These are phyloP conservation scores for Aquilaria agallochum DNA, from an alignment of 441 rosid species.

Conservation along the genomic window DNA sequence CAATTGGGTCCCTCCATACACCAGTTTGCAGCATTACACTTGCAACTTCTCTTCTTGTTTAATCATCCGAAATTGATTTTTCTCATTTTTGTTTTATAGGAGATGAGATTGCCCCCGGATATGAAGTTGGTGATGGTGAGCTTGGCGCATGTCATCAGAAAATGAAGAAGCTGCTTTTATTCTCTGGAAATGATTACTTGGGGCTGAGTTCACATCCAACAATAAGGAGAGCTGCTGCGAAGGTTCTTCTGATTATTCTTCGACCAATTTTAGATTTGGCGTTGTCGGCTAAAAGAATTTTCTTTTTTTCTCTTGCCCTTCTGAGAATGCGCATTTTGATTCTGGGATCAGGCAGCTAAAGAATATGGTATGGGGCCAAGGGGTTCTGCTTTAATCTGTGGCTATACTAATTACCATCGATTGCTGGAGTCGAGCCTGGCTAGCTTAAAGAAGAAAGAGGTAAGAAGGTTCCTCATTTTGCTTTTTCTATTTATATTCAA, in stretches of 20 bases:
- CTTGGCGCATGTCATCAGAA: conserved; percentile 12
- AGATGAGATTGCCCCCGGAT: conserved; percentile 38
- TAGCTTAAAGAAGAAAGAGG: conserved; percentile 86
- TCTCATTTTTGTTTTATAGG: conserved; percentile 33
- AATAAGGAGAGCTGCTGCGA: conserved; percentile 65
- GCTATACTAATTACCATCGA: conserved; percentile 86
- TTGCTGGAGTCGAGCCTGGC: conserved; percentile 79
- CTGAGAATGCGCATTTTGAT: not conserved
- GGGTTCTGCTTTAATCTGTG: conserved; percentile 91
- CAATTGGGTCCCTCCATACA: not conserved
- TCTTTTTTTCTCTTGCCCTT: not conserved
- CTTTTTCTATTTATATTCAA: no score
- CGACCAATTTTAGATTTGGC: not conserved
- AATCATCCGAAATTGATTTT: not conserved
- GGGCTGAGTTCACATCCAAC: conserved; percentile 95
- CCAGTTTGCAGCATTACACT: no score
- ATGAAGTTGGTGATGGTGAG: conserved; percentile 23
- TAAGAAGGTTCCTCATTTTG: conserved; percentile 13
- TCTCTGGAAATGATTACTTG: conserved; percentile 95
- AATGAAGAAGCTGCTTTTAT: conserved; percentile 66
- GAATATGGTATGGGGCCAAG: conserved; percentile 97
- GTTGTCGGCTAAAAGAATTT: conserved; percentile 6
- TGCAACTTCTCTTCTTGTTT: not conserved
- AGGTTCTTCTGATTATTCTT: conserved; percentile 34
- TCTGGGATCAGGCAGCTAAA: conserved; percentile 65